Percentiles rank a stretch among this genome's conserved stretches.
phyloP scores from a whole-genome alignment of 371 early-diverging fungal species.

The Sanchytrium tribonematis region DNA sequence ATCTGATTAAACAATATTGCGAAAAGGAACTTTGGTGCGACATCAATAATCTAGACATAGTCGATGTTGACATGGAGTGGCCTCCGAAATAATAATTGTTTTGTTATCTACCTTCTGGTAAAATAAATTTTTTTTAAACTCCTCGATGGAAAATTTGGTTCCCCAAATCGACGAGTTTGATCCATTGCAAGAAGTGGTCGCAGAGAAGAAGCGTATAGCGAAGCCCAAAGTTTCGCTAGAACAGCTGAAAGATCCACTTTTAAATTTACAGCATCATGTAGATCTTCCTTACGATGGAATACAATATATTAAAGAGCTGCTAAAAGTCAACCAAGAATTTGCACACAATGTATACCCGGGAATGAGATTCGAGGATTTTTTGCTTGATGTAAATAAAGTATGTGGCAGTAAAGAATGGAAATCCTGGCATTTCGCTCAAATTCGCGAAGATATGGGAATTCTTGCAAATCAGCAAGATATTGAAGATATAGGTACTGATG shows the following conservation, averaged over 20 bases:
- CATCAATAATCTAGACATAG: conserved; percentile 57
- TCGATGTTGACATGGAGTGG: conserved; percentile 43
- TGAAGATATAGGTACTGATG: neutral
- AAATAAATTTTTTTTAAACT: too few species aligned
- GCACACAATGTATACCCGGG: neutral
- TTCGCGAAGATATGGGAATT: neutral
- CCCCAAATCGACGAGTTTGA: too few species aligned
- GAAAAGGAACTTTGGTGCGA: conserved; percentile 10
- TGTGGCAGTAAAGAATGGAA: neutral
- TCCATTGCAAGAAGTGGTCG: neutral
- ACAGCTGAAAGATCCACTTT: neutral
- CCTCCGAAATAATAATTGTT: too few species aligned
- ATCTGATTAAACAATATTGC: conserved; percentile 30
- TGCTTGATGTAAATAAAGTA: neutral
- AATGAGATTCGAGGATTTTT: neutral
- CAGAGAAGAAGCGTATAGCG: neutral
- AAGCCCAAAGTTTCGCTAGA: neutral
- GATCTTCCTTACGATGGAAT: neutral
- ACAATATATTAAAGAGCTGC: neutral
- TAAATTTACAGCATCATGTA: neutral
- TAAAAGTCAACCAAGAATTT: neutral
- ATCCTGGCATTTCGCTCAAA: neutral
- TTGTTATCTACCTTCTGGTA: too few species aligned
- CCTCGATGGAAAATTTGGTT: too few species aligned
- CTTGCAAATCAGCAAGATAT: neutral